Evolutionary conservation across 106 monocot species (phyloP).

Genomic region (Triglochin maritima): DNA sequence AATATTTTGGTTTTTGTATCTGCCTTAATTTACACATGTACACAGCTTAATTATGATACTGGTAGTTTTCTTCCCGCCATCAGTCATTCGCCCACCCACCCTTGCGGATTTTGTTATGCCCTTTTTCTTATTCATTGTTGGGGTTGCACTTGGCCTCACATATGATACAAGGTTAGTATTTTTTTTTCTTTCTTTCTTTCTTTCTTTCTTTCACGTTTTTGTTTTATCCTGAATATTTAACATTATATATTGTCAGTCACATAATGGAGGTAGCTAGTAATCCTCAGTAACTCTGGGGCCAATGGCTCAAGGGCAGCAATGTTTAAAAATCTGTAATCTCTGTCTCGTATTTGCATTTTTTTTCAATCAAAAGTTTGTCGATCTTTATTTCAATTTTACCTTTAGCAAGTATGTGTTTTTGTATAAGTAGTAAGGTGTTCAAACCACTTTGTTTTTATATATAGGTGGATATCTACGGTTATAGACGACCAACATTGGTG

Average conservation of each 20-base stretch:
- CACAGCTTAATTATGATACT: slow-evolving; percentile 74
- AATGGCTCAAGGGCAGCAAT: neutral
- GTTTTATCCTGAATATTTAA: neutral
- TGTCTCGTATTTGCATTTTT: neutral
- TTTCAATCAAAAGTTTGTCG: neutral
- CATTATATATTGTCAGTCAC: neutral
- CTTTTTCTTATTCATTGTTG: slow-evolving; percentile 81
- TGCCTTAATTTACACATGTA: too few species aligned
- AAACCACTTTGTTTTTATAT: neutral
- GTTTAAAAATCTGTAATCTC: neutral
- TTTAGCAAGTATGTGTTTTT: slow-evolving; percentile 3
- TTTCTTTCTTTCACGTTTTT: neutral
- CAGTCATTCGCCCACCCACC: slow-evolving; percentile 60
- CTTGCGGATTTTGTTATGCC: slow-evolving; percentile 86
- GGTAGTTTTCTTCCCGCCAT: slow-evolving; percentile 46
- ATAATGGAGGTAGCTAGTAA: neutral
- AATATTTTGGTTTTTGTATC: too few species aligned
- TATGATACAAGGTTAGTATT: slow-evolving; percentile 35
- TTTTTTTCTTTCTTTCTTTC: too few species aligned
- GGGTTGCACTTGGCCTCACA: slow-evolving; percentile 51
- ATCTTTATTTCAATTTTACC: neutral
- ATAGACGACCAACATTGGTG: slow-evolving; percentile 21
- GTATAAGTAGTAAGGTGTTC: slow-evolving; percentile 13
- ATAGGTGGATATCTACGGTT: slow-evolving; percentile 62
- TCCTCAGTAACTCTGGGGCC: neutral